Evolutionary conservation across 768 basidiomycete species (phyloP).

Genomic region (Tricholoma bakamatsutake): DNA sequence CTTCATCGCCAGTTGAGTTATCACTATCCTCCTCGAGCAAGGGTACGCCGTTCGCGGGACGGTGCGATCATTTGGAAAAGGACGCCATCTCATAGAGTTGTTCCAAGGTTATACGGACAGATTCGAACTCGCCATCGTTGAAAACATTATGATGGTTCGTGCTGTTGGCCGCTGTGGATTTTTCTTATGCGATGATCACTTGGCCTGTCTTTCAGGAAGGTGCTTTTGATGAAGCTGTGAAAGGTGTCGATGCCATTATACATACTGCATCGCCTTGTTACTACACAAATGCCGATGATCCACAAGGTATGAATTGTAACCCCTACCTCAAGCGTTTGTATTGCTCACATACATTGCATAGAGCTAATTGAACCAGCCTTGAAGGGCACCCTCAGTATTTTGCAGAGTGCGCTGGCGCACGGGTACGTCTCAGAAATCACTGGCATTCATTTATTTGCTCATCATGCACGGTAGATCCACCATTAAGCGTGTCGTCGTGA

Average conservation of each 20-base stretch:
- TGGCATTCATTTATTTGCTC: background rate
- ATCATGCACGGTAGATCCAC: constrained; percentile 7
- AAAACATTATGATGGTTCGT: constrained; percentile 21
- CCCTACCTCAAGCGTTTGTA: background rate
- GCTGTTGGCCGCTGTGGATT: no score
- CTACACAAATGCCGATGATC: constrained; percentile 34
- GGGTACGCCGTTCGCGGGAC: constrained; percentile 25
- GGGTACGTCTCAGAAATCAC: constrained; percentile 26
- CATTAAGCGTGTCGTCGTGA: constrained; percentile 59
- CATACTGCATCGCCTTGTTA: constrained; percentile 60
- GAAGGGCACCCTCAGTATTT: constrained; percentile 57
- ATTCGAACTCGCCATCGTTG: constrained; percentile 15
- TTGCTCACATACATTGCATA: background rate
- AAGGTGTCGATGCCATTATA: constrained; percentile 56
- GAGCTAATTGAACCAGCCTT: constrained; percentile 69
- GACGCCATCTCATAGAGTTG: constrained; percentile 13
- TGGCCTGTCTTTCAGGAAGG: constrained; percentile 29
- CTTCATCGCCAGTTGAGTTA: constrained; percentile 24
- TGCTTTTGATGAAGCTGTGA: constrained; percentile 70
- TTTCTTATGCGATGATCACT: background rate
- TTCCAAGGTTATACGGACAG: constrained; percentile 22
- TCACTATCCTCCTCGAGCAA: constrained; percentile 22
- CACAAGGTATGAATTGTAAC: constrained; percentile 13
- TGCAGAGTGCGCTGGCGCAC: constrained; percentile 52
- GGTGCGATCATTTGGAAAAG: constrained; percentile 22